Evolutionary conservation across 306 rosid genomes (phyloP), one percentile per base, ranked within the genome.

Genomic region (Lotus japonicus): DNA sequence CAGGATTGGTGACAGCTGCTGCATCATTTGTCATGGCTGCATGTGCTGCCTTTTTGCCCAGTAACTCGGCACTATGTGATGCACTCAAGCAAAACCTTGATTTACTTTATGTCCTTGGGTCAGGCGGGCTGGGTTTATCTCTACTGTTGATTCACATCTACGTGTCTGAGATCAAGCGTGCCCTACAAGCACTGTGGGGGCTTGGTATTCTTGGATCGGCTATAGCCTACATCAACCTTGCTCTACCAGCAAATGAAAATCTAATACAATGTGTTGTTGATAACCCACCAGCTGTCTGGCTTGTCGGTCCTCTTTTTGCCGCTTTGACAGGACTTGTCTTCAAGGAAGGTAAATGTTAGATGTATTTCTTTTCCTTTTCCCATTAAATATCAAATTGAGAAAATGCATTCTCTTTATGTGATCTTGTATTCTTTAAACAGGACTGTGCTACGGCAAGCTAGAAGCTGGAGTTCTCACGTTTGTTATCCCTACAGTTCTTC

Each of bases 381-480:
- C 48, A 67, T 66, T 62, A 19, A 59, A 33, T 44, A 17, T 59
- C 41, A 26, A 41, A 44, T 31, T 35, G 50, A 58, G 55, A 52
- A 13, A 2, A 57, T 26, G n/a, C 70, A 19, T 64, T 77, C 35
- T 53, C 56, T 66, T 67, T 12, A 52, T 54, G 23, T 41, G 14
- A 17, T 55, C 23, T 45, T 71, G 76, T 61, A 14, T 68, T 72
- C 73, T 80, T 45, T 23, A 59, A 77, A 71, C 85, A 89, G 98
- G 98, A 79, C 85, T 92, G n/a, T 92, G 96, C 85, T 92, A 90
- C 51, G 98, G 94, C 39, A 90, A 92, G 83, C 86, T 86, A 28
- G 96, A 92, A 87, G 98, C 97, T 50, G 97, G 94, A 77, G 5
- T 87, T 63, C 92, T 92, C 59, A 90, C 91, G 2, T 82, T 90